These are phyloP conservation scores for Myxozyma udenii DNA, from an alignment of 805 yeast genomes.

Conservation along the genomic window DNA sequence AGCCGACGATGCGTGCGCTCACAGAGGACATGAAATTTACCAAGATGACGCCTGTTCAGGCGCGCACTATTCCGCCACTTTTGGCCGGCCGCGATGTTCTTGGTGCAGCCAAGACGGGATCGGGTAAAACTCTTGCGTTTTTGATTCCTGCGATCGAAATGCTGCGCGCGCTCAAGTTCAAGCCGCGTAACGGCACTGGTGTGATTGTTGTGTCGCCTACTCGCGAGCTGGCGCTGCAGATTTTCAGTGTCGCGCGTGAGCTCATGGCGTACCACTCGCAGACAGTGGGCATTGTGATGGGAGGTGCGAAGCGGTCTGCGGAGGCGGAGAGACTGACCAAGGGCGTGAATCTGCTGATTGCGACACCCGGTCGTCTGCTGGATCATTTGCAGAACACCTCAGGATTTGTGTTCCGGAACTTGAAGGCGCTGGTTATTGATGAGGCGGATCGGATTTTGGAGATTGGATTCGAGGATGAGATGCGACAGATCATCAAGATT, in stretches of 20 bases:
- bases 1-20: slow-evolving; percentile 77
- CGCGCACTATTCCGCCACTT: slow-evolving; percentile 93
- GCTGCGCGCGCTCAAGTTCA: slow-evolving; percentile 83
- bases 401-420: slow-evolving; percentile 63
- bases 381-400: slow-evolving; percentile 95
- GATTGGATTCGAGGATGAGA: slow-evolving; percentile 98
- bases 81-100: slow-evolving; percentile 95
- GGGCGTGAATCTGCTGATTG: slow-evolving; percentile 91
- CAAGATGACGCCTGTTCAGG: slow-evolving; percentile 90
- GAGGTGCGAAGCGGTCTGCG: slow-evolving; percentile 96
- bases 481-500: slow-evolving; percentile 92
- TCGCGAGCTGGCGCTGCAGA: slow-evolving; percentile 94
- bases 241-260: slow-evolving; percentile 96
- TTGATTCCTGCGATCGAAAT: slow-evolving; percentile 93
- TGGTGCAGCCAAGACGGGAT: slow-evolving; percentile 99
- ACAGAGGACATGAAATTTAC: slow-evolving; percentile 78
- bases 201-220: slow-evolving; percentile 95
- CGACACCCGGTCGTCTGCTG: slow-evolving; percentile 95
- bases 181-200: slow-evolving; percentile 98
- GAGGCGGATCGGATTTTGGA: slow-evolving; percentile 98
- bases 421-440: slow-evolving; percentile 90
- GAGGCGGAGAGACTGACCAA: slow-evolving; percentile 92
- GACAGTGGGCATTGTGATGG: slow-evolving; percentile 94
- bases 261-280: slow-evolving; percentile 86
- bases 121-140: slow-evolving; percentile 96